Percentiles rank a stretch among this genome's conserved stretches.
Evolutionary conservation across 169 alveolate genomes (phyloP).

Genomic region (Haemoproteus tartakovskyi): DNA sequence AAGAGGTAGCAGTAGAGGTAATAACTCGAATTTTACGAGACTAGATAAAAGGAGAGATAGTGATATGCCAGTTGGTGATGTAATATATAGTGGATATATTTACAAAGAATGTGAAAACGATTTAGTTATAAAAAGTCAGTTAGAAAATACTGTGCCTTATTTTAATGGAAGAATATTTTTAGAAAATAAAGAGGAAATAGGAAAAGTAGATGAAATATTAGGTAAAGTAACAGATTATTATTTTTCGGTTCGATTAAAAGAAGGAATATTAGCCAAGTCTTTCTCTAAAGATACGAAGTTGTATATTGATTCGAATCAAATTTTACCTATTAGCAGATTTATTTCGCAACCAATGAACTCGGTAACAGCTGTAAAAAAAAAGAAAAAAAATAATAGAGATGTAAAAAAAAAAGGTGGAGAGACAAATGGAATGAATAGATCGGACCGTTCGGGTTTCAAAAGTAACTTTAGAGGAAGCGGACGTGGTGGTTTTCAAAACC

Average conservation of each 20-base stretch:
- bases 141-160: conserved; percentile 90
- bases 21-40: too few species aligned
- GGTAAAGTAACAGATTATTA: conserved; percentile 91
- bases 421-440: conserved; percentile 67
- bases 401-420: conserved; percentile 70
- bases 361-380: conserved; percentile 39
- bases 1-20: conserved; percentile 3
- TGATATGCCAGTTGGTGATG: conserved; percentile 13
- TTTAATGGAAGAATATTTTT: conserved; percentile 92
- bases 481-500: conserved; percentile 59
- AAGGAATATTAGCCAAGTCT: conserved; percentile 84
- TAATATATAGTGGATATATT: conserved; percentile 85
- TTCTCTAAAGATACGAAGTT: conserved; percentile 79
- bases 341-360: conserved; percentile 68
- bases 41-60: too few species aligned
- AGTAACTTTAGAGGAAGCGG: conserved; percentile 72
- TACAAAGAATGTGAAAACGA: conserved; percentile 90
- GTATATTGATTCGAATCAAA: conserved; percentile 81
- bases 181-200: conserved; percentile 92
- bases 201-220: conserved; percentile 93
- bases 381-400: conserved; percentile 65
- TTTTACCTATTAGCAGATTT: conserved; percentile 85
- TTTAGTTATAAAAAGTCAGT: conserved; percentile 84
- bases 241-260: conserved; percentile 85
- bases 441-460: conserved; percentile 56